Evolutionary conservation across 1,284 basidiomycete species (phyloP).

Genomic region (Ceratobasidium papillatum): DNA sequence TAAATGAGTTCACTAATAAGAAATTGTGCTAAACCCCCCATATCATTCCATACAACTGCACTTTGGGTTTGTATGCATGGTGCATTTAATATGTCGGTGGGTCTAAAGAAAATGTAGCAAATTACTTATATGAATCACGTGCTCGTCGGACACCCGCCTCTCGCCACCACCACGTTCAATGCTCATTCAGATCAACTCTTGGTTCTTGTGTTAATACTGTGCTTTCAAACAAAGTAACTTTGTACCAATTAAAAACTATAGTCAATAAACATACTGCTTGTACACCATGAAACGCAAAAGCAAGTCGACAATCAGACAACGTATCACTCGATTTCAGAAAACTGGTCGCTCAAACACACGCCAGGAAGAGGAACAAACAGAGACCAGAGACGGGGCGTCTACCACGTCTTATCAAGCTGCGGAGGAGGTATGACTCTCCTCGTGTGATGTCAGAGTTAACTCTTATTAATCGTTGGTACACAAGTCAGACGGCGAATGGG

Average conservation of each 20-base stretch:
- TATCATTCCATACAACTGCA: no score
- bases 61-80: no score
- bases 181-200: background rate
- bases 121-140: background rate
- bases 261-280: background rate
- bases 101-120: no score
- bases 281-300: background rate
- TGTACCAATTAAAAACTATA: background rate
- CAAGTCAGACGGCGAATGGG: background rate
- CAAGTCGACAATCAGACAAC: background rate
- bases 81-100: no score
- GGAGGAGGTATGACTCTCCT: background rate
- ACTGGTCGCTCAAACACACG: background rate
- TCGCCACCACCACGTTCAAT: background rate
- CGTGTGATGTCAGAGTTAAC: no score
- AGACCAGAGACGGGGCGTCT: background rate
- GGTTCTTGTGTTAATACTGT: no score
- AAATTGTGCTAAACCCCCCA: background rate
- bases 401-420: background rate
- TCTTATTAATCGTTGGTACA: no score
- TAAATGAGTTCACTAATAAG: background rate
- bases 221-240: background rate
- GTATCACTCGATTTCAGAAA: background rate
- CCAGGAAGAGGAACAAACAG: background rate
- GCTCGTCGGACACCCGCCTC: background rate